Evolutionary conservation across 352 stramenopile species (phyloP).

Genomic region (Globisporangium recalcitrans): DNA sequence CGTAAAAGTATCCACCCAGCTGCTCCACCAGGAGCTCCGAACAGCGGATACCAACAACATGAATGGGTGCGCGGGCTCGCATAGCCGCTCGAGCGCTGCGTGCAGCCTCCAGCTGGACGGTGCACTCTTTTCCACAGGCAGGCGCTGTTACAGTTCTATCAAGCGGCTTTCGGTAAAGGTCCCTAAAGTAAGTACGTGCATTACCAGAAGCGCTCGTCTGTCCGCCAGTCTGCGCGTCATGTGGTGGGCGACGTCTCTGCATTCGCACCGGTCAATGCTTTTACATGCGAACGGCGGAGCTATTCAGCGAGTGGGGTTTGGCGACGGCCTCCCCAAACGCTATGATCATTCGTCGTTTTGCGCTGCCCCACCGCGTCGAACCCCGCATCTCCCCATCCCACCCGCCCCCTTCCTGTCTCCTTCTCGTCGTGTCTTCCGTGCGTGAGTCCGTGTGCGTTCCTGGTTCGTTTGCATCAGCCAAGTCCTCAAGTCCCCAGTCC

Average conservation of each 20-base stretch:
- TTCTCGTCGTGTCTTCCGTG: slow-evolving; percentile 4
- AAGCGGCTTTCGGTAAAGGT: neutral
- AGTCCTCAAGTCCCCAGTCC: neutral
- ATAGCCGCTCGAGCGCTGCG: neutral
- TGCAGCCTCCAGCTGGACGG: neutral
- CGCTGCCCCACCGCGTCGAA: slow-evolving; percentile 4
- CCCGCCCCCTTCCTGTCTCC: neutral
- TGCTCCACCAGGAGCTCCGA: slow-evolving; percentile 6
- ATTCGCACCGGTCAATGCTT: slow-evolving; percentile 4
- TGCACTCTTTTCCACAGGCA: slow-evolving; percentile 3
- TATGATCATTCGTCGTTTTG: slow-evolving; percentile 19
- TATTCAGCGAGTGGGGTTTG: neutral
- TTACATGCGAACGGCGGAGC: neutral
- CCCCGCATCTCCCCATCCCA: neutral
- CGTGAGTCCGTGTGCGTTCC: slow-evolving; percentile 1
- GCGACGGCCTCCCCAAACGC: neutral
- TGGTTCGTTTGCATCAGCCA: neutral
- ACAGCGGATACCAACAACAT: neutral
- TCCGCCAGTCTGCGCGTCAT: slow-evolving; percentile 5
- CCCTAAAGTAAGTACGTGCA: neutral
- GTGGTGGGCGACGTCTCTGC: slow-evolving; percentile 4
- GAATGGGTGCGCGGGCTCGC: neutral
- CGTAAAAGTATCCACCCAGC: slow-evolving; percentile 7
- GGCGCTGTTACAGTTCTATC: neutral
- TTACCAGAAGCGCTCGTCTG: slow-evolving; percentile 5